Base-by-base conservation (phyloP, 1,139 yeast genomes). In the Taiozyma sp. region DNA sequence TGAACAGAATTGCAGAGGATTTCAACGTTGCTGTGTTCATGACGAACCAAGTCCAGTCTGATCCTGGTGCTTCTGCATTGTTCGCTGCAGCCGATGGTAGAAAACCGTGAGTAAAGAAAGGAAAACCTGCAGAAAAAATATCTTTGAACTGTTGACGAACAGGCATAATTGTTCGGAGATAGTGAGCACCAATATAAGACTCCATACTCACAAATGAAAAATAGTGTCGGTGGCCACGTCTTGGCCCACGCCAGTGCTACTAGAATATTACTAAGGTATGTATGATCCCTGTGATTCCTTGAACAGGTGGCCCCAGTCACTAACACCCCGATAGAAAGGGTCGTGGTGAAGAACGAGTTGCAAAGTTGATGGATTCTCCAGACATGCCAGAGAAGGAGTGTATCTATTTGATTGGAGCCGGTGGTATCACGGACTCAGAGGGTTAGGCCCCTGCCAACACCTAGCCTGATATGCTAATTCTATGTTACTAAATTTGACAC, bases 201-300 rank as follows among this genome's bases (percentile, higher is more conserved):
- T n/a, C 19, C 36, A 32, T 32, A 47, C 48, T 50, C 38, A 34
- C 44, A 38, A 19, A 19, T 13, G 34, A 38, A 16, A 9, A 4
- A 14, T 44, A 66, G 70, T 1, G 78, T 81, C 52, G 87, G 86
- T 29, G 87, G 86, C 0, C 87, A 81, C 64, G 81, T 81, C 39
- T 65, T 81, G 50, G 85, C 85, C 1, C 85, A 81, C 65, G 85
- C 85, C 1, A 79, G 84, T 16, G 86, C 85, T 4, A 82, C 87
- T 2, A 71, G 86, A 60, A 71, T 81, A 29, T 64, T 81, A 41
- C 65, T 81, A 46, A 62, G 70, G 68, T 62, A 51, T 16, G 63
- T 48, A 8, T 4, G 10, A 9, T 19, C 3, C 8, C 16, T 32
- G 14, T 7, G 10, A 9, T 22, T 22, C 10, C 3, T 9, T 23